phyloP scores from a whole-genome alignment of 129 eudicot species.

The Pulicaria dysenterica region DNA sequence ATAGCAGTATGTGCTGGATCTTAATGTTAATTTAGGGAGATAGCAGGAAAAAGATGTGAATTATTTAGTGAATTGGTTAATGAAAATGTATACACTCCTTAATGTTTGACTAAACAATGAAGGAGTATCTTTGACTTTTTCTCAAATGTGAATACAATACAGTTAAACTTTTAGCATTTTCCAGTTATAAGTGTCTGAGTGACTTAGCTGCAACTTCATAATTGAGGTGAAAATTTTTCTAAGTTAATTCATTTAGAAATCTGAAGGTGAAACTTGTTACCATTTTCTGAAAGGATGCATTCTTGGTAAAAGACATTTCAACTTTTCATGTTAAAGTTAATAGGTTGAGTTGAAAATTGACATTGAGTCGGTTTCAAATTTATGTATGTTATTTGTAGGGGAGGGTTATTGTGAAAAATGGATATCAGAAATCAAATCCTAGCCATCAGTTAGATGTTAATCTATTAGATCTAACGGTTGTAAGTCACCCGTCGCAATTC shows the following conservation, averaged over 20 bases:
- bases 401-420: no score
- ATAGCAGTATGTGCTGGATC: background rate
- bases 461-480: no score
- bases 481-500: no score
- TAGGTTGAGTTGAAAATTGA: background rate
- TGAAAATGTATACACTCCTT: background rate
- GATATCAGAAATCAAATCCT: no score
- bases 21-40: background rate
- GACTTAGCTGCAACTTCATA: no score
- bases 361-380: background rate
- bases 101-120: background rate
- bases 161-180: no score
- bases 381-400: background rate
- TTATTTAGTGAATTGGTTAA: background rate
- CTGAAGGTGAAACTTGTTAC: background rate
- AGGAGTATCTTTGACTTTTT: background rate
- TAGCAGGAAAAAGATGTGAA: background rate
- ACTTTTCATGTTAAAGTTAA: background rate
- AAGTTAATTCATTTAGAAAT: background rate
- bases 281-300: background rate
- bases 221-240: background rate
- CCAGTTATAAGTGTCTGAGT: no score
- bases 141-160: background rate
- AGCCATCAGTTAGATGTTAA: no score
- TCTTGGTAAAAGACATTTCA: constrained; percentile 1